Base-by-base conservation (phyloP, 371 early-diverging fungal species). In the Cokeromyces recurvatus region DNA sequence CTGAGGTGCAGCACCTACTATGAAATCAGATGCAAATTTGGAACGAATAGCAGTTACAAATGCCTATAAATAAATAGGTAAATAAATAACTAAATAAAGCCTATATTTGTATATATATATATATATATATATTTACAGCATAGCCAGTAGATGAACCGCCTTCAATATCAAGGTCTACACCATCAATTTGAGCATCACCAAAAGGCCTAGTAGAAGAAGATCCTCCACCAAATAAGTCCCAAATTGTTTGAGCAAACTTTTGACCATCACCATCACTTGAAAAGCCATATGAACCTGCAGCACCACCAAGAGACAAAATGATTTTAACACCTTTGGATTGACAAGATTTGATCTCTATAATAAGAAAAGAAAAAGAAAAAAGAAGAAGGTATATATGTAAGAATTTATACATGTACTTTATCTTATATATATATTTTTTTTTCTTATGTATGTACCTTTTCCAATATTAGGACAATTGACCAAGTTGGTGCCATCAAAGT, bases 131-230 rank as follows among this genome's bases (percentile, higher is more conserved):
- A 50, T 56, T 42, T 53, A 64, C 63, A 15, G 57, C 55, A 35
- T 81, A 84, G 0, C 79, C 81, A 0, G 70, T 61, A 16, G 61
- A 42, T 10, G 54, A 39, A 7, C 84, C 85, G 39, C 77, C 84
- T 51, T 86, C 85, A 38, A 86, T 83, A 50, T 87, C 89, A 35
- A 89, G 55, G 48, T 89, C 87, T 27, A 85, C 65, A 0, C 89
- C 86, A 53, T 89, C 87, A 7, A 83, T 51, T 0, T 66, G 54
- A 20, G 77, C 72, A 59, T 63, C 66, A 17, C 66, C 85, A 42
- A 89, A 84, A 0, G 86, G 87, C 11, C 86, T 78, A 31, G 64
- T 64, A 1, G 46, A 10, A 7, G 76, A 59, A 5, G 48, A 46
- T 6, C 83, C 79, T 6, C 62, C 71, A 36, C 82, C 68, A 56